Percentiles rank a stretch among this genome's conserved stretches.
phyloP scores from a whole-genome alignment of 768 basidiomycete genomes.

The Termitomyces heimii region DNA sequence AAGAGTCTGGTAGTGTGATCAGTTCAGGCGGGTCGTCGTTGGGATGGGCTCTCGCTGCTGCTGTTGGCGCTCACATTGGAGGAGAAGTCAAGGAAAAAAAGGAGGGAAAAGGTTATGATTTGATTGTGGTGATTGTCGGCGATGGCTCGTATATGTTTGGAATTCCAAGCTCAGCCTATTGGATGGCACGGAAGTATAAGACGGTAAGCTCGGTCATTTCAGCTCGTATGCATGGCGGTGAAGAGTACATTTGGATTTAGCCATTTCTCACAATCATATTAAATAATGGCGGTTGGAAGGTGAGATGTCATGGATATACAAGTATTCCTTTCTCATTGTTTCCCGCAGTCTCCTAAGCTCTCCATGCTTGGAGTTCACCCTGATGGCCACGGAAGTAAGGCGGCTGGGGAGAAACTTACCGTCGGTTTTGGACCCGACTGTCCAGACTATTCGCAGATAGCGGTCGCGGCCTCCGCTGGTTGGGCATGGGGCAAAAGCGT shows the following conservation, averaged over 20 bases:
- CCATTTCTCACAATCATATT: slow-evolving; percentile 67
- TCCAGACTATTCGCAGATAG: slow-evolving; percentile 59
- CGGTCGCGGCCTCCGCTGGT: slow-evolving; percentile 61
- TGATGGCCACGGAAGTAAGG: slow-evolving; percentile 42
- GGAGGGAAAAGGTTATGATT: slow-evolving; percentile 31
- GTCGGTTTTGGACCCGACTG: slow-evolving; percentile 59
- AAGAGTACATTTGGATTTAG: slow-evolving; percentile 21
- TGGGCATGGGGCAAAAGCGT: slow-evolving; percentile 54
- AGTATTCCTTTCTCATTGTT: neutral
- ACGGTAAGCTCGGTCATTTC: slow-evolving; percentile 37
- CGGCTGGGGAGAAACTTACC: slow-evolving; percentile 42
- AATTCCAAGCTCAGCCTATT: slow-evolving; percentile 59
- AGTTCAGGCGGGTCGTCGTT: slow-evolving; percentile 60
- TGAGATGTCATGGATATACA: slow-evolving; percentile 16
- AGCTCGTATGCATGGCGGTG: neutral
- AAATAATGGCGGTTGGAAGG: slow-evolving; percentile 70
- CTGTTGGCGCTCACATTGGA: slow-evolving; percentile 53
- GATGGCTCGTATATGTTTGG: slow-evolving; percentile 69
- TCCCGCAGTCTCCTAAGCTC: slow-evolving; percentile 46
- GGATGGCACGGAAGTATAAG: slow-evolving; percentile 67
- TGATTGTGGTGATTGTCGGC: slow-evolving; percentile 56
- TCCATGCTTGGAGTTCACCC: slow-evolving; percentile 68
- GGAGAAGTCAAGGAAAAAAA: slow-evolving; percentile 20
- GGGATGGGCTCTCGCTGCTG: slow-evolving; percentile 64
- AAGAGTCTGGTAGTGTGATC: slow-evolving; percentile 42